Base-by-base conservation (phyloP, 1,139 yeast species). In the Protomyces pachydermus region DNA sequence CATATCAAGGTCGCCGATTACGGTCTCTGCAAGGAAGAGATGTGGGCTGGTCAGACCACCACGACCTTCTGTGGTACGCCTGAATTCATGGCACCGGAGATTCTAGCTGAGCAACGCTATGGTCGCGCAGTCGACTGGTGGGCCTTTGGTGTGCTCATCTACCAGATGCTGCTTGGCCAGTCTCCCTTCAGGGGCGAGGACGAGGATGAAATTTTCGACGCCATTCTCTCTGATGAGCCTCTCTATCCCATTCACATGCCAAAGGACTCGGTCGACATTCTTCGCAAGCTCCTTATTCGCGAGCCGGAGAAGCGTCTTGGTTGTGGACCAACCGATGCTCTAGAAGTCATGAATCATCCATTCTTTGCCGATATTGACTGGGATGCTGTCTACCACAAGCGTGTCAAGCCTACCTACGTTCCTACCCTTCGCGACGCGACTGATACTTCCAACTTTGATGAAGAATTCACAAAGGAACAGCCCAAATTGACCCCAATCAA, bases 61-160 rank as follows among this genome's bases (percentile, higher is more conserved):
- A 88, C 93, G 10, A 93, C 99, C 0, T 93, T 93, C 77, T 95
- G 98, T 79, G 99, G 99, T 71, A 93, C 99, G 0, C 98, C 99
- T 0, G 98, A 93, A 74, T 90, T 93, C 71, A 93, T 93, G 97
- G 99, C 98, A 0, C 99, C 99, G 0, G 99, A 93, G 76, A 91
- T 93, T 70, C 81, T 95, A 72, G 85, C 89, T 65, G 98, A 95
- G 65, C 96, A 91, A 75, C 87, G 86, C 67, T 93, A 93, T 73
- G 95, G 91, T 60, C 84, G 96, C 71, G 88, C 95, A 56, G 98
- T 93, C 63, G 99, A 93, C 76, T 95, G 98, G 98, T 93, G 98
- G 98, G 98, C 98, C 0, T 90, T 91, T 79, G 99, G 99, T 63
- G 98, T 95, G 42, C 80, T 93, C 69, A 79, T 95, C 68, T 93